A percentile compares a stretch with the other conserved stretches of the same genome.
Evolutionary conservation across 257 asterid genomes (phyloP).

Genomic region (Plectranthus barbatus): DNA sequence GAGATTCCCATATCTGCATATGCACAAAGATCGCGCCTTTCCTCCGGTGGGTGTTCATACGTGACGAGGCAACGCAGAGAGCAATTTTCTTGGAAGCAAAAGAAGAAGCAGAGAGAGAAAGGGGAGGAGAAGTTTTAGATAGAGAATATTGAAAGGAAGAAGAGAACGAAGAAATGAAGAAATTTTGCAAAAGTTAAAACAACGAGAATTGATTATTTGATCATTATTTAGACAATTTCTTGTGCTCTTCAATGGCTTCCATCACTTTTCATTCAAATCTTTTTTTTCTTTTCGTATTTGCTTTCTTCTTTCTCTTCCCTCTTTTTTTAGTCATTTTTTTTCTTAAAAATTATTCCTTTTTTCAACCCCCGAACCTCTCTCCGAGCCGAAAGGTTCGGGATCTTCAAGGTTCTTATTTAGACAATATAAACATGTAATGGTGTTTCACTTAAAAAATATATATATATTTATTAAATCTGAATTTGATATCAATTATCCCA

Average conservation of each 20-base stretch:
- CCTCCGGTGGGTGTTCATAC: background rate
- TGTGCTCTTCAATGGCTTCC: conserved; percentile 12
- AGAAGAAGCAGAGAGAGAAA: background rate
- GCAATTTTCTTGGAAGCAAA: conserved; percentile 10
- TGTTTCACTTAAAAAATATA: too few relatives aligned
- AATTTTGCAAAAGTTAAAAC: background rate
- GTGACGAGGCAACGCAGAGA: background rate
- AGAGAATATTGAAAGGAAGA: conserved; percentile 14
- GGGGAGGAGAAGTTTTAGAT: conserved; percentile 26
- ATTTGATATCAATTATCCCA: too few relatives aligned
- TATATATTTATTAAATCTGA: too few relatives aligned
- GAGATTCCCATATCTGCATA: background rate
- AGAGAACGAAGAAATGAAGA: conserved; percentile 12
- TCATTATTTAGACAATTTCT: background rate
- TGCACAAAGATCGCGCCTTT: background rate
- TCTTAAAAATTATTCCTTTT: too few relatives aligned
- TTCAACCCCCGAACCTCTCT: conserved; percentile 30
- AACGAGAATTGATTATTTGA: background rate
- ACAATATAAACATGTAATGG: background rate
- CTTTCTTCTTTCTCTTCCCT: too few relatives aligned
- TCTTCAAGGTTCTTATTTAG: conserved; percentile 16
- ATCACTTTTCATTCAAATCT: background rate
- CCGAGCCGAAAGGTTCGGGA: conserved; percentile 53
- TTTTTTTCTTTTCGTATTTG: background rate
- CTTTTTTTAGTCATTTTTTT: too few relatives aligned